Percentiles rank a stretch among this genome's conserved stretches.
phyloP scores from a whole-genome alignment of 2,329 filamentous ascomycete genomes.

The Chaetomium sp. region DNA sequence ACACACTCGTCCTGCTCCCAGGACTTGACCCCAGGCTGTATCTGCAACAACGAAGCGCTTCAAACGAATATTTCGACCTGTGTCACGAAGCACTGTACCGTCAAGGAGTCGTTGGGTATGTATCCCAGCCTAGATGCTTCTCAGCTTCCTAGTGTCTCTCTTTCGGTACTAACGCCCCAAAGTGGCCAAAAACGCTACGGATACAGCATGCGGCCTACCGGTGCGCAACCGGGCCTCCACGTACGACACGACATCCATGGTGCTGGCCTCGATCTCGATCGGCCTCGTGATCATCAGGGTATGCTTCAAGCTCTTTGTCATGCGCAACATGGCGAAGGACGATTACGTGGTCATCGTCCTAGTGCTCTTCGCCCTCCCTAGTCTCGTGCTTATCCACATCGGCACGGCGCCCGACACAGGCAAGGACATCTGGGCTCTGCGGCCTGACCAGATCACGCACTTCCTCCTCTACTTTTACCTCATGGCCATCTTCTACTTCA shows the following conservation, averaged over 20 bases:
- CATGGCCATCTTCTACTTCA: slow-evolving; percentile 36
- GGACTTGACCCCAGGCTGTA: slow-evolving; percentile 1
- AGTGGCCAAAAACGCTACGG: slow-evolving; percentile 6
- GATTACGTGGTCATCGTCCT: slow-evolving; percentile 17
- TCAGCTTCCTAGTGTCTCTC: not conserved
- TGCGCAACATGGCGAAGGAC: slow-evolving; percentile 12
- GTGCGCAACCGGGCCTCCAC: slow-evolving; percentile 6
- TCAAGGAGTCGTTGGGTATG: slow-evolving; percentile 11
- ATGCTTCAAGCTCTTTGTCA: slow-evolving; percentile 12
- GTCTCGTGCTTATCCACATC: slow-evolving; percentile 11
- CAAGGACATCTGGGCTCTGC: slow-evolving; percentile 26
- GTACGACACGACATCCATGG: slow-evolving; percentile 17
- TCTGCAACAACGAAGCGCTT: slow-evolving; percentile 4
- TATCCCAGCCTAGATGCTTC: not conserved
- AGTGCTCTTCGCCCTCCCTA: slow-evolving; percentile 15
- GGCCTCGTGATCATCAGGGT: slow-evolving; percentile 8
- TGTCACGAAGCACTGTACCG: slow-evolving; percentile 7
- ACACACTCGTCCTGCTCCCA: not conserved
- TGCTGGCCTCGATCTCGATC: slow-evolving; percentile 5
- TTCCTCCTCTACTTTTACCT: slow-evolving; percentile 23
- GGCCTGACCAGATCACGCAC: slow-evolving; percentile 22
- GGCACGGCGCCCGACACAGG: slow-evolving; percentile 20
- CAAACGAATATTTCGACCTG: not conserved
- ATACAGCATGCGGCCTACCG: slow-evolving; percentile 2
- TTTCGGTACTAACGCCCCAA: not conserved